phyloP scores from a whole-genome alignment of 495 filamentous ascomycete genomes.

The Aspergillus carlsbadensis region DNA sequence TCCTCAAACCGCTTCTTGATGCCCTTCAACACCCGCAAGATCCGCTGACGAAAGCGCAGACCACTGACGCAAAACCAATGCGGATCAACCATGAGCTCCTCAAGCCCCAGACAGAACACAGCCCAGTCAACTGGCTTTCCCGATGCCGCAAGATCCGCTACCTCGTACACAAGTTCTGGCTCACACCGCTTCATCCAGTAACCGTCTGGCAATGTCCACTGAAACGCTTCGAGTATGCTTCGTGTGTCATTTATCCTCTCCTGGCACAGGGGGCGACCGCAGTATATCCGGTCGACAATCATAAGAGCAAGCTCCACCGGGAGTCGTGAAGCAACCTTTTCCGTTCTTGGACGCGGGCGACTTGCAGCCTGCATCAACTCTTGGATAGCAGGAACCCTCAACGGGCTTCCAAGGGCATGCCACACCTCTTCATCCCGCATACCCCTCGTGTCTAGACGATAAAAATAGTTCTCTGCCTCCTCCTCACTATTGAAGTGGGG shows the following conservation, averaged over 20 bases:
- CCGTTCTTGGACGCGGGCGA: not conserved
- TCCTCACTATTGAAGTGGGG: too few species aligned
- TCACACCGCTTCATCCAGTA: conserved; percentile 13
- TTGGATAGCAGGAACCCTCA: conserved; percentile 8
- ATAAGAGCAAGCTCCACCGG: conserved; percentile 7
- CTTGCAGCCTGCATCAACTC: not conserved
- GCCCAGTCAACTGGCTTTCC: not conserved
- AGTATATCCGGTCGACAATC: conserved; percentile 7
- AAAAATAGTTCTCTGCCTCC: too few species aligned
- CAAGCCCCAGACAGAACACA: conserved; percentile 5
- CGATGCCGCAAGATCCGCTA: not conserved
- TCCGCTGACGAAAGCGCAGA: not conserved
- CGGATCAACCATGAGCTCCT: not conserved
- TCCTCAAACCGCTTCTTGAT: not conserved
- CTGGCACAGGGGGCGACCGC: not conserved
- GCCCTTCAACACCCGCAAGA: not conserved
- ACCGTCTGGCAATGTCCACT: conserved; percentile 2
- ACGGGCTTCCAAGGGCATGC: conserved; percentile 1
- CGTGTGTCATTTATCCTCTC: not conserved
- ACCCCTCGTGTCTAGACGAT: too few species aligned
- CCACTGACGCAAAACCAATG: conserved; percentile 5
- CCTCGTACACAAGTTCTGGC: conserved; percentile 3
- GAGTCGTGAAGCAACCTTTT: not conserved
- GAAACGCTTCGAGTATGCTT: conserved; percentile 8
- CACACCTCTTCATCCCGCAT: too few species aligned